Evolutionary conservation across 2,329 filamentous ascomycete genomes (phyloP).

Genomic region (Intubia oerlemansii): DNA sequence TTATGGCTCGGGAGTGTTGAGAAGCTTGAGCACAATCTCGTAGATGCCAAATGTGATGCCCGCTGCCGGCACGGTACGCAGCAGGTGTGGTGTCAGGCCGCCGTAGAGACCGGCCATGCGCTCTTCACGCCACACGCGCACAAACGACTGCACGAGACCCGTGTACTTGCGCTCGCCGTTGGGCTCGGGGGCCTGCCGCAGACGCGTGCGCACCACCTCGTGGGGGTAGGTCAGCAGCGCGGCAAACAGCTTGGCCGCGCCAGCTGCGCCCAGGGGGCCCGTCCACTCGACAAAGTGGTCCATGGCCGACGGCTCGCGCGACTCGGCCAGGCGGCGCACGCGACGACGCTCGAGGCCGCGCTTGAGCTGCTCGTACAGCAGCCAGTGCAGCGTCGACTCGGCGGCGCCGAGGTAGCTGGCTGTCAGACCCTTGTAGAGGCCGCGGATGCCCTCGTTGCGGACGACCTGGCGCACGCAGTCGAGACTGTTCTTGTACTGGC

Average conservation of each 20-base stretch:
- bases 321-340: conserved; percentile 30
- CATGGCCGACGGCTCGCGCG: conserved; percentile 44
- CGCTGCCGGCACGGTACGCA: conserved; percentile 77
- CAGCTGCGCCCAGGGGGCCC: conserved; percentile 59
- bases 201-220: conserved; percentile 68
- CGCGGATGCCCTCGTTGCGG: conserved; percentile 56
- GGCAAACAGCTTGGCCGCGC: conserved; percentile 68
- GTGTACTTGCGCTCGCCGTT: conserved; percentile 65
- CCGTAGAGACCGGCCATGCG: conserved; percentile 74
- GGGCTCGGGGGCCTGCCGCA: conserved; percentile 63
- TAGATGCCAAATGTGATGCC: conserved; percentile 96
- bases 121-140: conserved; percentile 71
- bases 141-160: conserved; percentile 73
- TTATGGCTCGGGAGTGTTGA: conserved; percentile 5
- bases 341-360: conserved; percentile 44
- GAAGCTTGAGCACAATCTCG: conserved; percentile 15
- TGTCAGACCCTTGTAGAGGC: conserved; percentile 76
- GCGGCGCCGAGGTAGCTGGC: conserved; percentile 81
- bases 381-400: conserved; percentile 83
- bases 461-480: conserved; percentile 75
- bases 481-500: conserved; percentile 69
- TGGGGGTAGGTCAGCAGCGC: conserved; percentile 79
- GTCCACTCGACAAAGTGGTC: conserved; percentile 59
- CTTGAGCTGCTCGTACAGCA: conserved; percentile 88
- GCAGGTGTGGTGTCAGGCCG: conserved; percentile 74